Evolutionary conservation across 2,329 filamentous ascomycete genomes (phyloP).

Genomic region (Blastomyces gilchristii): DNA sequence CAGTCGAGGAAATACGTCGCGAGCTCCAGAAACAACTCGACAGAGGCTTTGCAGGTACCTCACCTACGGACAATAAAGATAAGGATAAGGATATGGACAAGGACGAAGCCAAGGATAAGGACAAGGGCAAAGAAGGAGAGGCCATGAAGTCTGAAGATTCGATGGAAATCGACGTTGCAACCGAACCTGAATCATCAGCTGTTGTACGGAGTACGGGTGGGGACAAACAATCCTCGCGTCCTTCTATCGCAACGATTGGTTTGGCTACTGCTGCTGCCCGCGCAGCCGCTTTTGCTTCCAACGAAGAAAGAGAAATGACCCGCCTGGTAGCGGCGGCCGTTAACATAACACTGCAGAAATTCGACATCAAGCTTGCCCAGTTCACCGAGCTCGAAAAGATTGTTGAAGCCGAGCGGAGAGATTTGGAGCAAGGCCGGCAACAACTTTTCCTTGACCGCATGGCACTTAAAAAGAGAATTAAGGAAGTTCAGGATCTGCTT

Average conservation of each 20-base stretch:
- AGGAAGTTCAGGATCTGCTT: constrained; percentile 67
- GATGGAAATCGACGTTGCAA: constrained; percentile 47
- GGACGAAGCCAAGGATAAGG: constrained; percentile 40
- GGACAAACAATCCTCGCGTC: constrained; percentile 37
- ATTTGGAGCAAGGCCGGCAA: constrained; percentile 83
- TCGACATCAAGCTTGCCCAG: constrained; percentile 89
- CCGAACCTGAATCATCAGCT: constrained; percentile 22
- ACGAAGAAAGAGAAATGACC: constrained; percentile 95
- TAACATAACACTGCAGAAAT: constrained; percentile 88
- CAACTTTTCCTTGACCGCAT: constrained; percentile 89
- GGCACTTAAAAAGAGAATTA: constrained; percentile 76
- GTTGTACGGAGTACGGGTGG: constrained; percentile 39
- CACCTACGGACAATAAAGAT: constrained; percentile 44
- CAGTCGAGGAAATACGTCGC: constrained; percentile 74
- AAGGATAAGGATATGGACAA: constrained; percentile 46
- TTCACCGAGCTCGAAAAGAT: constrained; percentile 94
- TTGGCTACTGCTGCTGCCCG: constrained; percentile 79
- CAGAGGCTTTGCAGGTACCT: constrained; percentile 37
- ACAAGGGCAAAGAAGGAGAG: constrained; percentile 39
- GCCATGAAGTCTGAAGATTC: constrained; percentile 45
- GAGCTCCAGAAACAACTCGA: constrained; percentile 71
- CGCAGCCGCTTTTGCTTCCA: constrained; percentile 77
- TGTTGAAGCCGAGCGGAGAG: constrained; percentile 80
- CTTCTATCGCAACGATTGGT: constrained; percentile 61
- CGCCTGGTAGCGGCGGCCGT: constrained; percentile 83